phyloP scores from a whole-genome alignment of 305 asterid genomes.

The Rubia peregrina region DNA sequence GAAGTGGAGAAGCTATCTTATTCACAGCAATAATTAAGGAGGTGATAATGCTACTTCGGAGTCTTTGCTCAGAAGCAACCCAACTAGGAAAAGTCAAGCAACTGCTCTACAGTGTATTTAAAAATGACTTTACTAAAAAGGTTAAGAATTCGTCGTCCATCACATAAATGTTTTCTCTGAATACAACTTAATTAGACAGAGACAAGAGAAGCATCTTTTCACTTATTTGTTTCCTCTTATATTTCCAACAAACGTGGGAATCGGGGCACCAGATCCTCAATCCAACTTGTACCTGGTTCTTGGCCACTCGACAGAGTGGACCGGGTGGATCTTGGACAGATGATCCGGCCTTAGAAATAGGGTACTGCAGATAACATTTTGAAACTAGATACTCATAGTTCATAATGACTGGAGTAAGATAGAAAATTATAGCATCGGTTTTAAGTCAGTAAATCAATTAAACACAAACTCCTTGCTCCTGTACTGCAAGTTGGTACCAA shows the following conservation, averaged over 20 bases:
- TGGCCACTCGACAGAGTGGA: background rate
- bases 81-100: constrained; percentile 3
- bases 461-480: background rate
- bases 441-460: background rate
- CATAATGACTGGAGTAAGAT: no score
- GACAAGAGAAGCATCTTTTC: background rate
- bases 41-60: background rate
- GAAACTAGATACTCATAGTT: no score
- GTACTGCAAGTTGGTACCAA: background rate
- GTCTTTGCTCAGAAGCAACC: constrained; percentile 6
- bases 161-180: background rate
- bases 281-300: background rate
- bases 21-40: background rate
- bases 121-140: background rate
- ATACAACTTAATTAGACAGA: background rate
- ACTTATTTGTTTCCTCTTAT: background rate
- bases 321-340: background rate
- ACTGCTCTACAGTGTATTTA: background rate
- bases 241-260: background rate
- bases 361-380: background rate
- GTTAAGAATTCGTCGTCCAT: background rate
- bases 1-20: background rate
- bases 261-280: background rate
- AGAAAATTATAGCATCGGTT: no score
- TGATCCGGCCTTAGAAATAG: background rate